Evolutionary conservation across 1,139 yeast species (phyloP).

Genomic region (Candida smagusa): DNA sequence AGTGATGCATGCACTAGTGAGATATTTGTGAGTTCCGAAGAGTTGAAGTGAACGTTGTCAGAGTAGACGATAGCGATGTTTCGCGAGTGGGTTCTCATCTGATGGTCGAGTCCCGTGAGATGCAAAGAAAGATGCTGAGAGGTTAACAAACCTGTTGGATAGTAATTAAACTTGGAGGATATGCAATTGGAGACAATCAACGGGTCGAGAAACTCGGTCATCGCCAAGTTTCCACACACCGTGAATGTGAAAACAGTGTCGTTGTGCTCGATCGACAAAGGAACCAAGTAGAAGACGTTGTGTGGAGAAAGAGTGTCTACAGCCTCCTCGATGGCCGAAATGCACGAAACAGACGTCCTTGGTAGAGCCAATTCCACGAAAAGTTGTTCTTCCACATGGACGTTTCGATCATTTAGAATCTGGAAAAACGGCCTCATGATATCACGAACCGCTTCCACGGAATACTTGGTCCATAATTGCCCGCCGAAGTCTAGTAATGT

Average conservation of each 20-base stretch:
- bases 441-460: neutral
- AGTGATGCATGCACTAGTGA: too few relatives aligned
- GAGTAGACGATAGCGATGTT: neutral
- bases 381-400: too few relatives aligned
- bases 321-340: too few relatives aligned
- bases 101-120: constrained; percentile 6
- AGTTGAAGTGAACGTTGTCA: too few relatives aligned
- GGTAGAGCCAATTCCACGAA: too few relatives aligned
- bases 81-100: neutral
- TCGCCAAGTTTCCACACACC: constrained; percentile 11
- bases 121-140: constrained; percentile 9
- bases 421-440: too few relatives aligned
- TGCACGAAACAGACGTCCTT: too few relatives aligned
- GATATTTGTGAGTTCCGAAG: too few relatives aligned
- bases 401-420: too few relatives aligned
- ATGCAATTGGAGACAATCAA: constrained; percentile 10
- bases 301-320: neutral
- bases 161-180: constrained; percentile 9
- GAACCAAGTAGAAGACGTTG: constrained; percentile 14
- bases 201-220: constrained; percentile 13
- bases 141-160: constrained; percentile 13
- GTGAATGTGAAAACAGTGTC: constrained; percentile 9
- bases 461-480: neutral
- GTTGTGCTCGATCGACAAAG: constrained; percentile 13
- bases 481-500: neutral